phyloP scores from a whole-genome alignment of 768 basidiomycete species.

The Xerocomellus amylosporus region DNA sequence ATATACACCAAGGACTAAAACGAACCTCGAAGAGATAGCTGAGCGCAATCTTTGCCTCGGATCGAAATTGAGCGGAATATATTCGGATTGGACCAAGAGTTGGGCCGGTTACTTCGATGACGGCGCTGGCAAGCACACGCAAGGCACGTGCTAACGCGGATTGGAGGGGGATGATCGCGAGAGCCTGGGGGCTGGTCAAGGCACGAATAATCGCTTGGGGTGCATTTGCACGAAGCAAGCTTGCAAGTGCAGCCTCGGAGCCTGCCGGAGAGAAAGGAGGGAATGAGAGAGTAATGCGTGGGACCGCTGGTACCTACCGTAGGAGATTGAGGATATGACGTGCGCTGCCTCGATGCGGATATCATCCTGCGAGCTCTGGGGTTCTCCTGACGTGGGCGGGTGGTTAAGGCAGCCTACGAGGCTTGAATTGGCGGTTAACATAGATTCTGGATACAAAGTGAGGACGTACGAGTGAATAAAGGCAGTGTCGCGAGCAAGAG shows the following conservation, averaged over 20 bases:
- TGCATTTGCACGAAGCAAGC: conserved; percentile 56
- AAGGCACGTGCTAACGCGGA: conserved; percentile 64
- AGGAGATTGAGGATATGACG: conserved; percentile 68
- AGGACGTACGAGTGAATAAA: conserved; percentile 54
- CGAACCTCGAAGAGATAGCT: conserved; percentile 60
- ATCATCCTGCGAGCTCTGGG: conserved; percentile 44
- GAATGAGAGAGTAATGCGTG: not conserved
- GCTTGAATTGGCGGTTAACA: conserved; percentile 33
- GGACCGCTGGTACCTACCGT: conserved; percentile 41
- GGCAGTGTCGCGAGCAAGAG: conserved; percentile 52
- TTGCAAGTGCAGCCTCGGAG: conserved; percentile 56
- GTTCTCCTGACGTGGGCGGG: conserved; percentile 30
- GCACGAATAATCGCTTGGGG: conserved; percentile 61
- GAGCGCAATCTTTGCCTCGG: conserved; percentile 56
- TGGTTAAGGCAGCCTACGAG: conserved; percentile 61
- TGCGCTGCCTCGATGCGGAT: conserved; percentile 73
- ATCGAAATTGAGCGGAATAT: conserved; percentile 37
- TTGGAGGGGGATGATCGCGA: conserved; percentile 41
- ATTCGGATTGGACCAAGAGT: conserved; percentile 58
- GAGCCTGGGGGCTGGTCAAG: conserved; percentile 41
- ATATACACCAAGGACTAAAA: not conserved
- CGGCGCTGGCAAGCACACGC: conserved; percentile 52
- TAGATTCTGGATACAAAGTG: not conserved
- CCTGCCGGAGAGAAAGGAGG: conserved; percentile 36
- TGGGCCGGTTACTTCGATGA: conserved; percentile 69